These are phyloP conservation scores for Fusarium sp. DNA, from an alignment of 2,329 filamentous ascomycete genomes.

Conservation along the genomic window DNA sequence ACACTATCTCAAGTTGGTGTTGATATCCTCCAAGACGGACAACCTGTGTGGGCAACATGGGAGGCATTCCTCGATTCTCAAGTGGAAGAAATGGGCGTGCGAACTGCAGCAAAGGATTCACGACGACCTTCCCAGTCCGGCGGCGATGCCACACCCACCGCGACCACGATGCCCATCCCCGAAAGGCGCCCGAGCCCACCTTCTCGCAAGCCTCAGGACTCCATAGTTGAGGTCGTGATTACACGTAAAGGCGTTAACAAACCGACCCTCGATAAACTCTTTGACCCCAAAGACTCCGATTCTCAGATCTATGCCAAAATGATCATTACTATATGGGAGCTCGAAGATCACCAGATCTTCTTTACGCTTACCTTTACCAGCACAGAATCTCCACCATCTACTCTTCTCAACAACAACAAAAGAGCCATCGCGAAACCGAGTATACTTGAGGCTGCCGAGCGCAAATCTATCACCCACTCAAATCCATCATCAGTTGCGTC, in stretches of 20 bases:
- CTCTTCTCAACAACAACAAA: conserved; percentile 46
- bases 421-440: conserved; percentile 55
- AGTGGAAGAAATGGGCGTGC: conserved; percentile 55
- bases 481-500: conserved; percentile 61
- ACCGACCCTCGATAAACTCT: conserved; percentile 50
- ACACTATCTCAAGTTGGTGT: conserved; percentile 76
- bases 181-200: conserved; percentile 47
- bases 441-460: conserved; percentile 59
- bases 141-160: conserved; percentile 55
- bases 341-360: conserved; percentile 73
- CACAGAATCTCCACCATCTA: conserved; percentile 56
- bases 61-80: conserved; percentile 68
- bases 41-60: conserved; percentile 68
- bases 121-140: conserved; percentile 34
- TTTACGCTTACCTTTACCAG: conserved; percentile 81
- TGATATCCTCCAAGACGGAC: conserved; percentile 76
- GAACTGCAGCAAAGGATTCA: conserved; percentile 40
- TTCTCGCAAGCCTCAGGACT: conserved; percentile 62
- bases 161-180: conserved; percentile 43
- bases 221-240: conserved; percentile 75
- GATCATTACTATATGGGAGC: conserved; percentile 80
- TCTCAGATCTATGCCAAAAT: conserved; percentile 72
- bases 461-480: conserved; percentile 56
- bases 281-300: conserved; percentile 52
- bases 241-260: conserved; percentile 60